phyloP scores from a whole-genome alignment of 805 yeast species.

The Saccharomycopsis olivae region DNA sequence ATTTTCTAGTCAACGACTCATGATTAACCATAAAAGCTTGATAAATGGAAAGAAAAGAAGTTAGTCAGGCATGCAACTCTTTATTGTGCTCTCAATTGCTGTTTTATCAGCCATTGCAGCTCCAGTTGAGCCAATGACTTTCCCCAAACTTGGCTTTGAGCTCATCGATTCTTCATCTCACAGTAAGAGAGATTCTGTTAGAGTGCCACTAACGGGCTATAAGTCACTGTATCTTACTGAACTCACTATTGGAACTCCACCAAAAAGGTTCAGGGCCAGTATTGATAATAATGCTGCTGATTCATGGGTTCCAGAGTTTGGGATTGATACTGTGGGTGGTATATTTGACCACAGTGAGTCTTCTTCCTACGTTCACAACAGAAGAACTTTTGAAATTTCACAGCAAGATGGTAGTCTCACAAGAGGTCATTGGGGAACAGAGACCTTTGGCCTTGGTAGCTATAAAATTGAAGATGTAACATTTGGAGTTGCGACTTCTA shows the following conservation, averaged over 20 bases:
- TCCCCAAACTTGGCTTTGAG: neutral
- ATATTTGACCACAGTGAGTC: neutral
- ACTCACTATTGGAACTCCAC: conserved; percentile 9
- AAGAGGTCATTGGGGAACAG: conserved; percentile 4
- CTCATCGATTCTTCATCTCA: neutral
- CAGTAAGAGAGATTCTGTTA: neutral
- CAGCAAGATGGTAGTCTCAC: conserved; percentile 12
- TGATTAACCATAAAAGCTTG: too few species aligned
- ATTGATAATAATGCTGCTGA: conserved; percentile 15
- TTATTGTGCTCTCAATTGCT: neutral
- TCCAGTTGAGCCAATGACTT: neutral
- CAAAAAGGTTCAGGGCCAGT: conserved; percentile 3
- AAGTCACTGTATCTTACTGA: conserved; percentile 6
- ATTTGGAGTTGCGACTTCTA: conserved; percentile 16
- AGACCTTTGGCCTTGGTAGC: conserved; percentile 16
- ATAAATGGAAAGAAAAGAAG: too few species aligned
- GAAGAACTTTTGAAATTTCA: conserved; percentile 3
- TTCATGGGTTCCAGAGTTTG: conserved; percentile 10
- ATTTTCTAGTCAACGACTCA: too few species aligned
- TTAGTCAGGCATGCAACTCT: too few species aligned
- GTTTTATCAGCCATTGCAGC: neutral
- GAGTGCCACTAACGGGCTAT: neutral
- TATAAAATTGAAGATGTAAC: conserved; percentile 8
- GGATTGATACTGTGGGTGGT: neutral
- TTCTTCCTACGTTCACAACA: neutral